Evolutionary conservation across 345 rosid genomes (phyloP).

Genomic region (Syzygium grande): DNA sequence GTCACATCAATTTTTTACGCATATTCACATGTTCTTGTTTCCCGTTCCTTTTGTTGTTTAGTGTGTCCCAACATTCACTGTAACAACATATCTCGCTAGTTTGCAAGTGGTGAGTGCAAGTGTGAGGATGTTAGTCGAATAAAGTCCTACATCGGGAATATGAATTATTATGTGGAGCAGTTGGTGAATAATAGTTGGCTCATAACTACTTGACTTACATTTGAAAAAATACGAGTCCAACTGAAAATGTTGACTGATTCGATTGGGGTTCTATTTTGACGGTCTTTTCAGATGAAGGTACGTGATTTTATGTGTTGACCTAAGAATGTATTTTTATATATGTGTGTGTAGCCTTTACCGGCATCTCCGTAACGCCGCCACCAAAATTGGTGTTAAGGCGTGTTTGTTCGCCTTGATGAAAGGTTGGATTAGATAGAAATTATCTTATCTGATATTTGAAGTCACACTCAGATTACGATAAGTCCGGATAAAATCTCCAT

Average conservation of each 20-base stretch:
- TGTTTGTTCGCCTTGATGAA: neutral
- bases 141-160: neutral
- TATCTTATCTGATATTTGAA: neutral
- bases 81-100: neutral
- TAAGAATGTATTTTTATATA: neutral
- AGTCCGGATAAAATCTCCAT: neutral
- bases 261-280: neutral
- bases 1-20: neutral
- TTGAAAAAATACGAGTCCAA: neutral
- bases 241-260: neutral
- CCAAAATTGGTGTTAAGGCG: neutral
- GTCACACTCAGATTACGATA: neutral
- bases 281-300: neutral
- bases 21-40: neutral
- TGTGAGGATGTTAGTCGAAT: neutral
- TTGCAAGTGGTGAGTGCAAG: neutral
- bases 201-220: neutral
- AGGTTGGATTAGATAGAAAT: neutral
- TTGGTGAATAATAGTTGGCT: neutral
- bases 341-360: neutral
- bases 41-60: neutral
- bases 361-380: neutral
- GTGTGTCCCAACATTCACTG: neutral
- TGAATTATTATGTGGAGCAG: neutral
- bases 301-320: neutral